Evolutionary conservation across 768 basidiomycete genomes (phyloP).

Genomic region (Lentinula boryana): DNA sequence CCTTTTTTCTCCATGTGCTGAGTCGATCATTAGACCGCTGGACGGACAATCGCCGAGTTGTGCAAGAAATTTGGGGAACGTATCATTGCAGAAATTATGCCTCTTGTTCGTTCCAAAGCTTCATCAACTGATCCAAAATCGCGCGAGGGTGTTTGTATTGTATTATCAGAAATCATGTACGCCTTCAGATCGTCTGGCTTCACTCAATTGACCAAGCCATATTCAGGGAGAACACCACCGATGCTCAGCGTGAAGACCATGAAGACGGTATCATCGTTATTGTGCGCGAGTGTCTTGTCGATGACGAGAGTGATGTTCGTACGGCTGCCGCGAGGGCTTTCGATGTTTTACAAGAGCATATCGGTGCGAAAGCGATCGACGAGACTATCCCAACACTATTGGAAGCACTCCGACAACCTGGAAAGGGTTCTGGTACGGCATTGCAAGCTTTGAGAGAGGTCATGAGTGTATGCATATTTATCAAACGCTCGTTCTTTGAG

Average conservation of each 20-base stretch:
- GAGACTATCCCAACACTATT: constrained; percentile 93
- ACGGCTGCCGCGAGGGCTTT: constrained; percentile 84
- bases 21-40: constrained; percentile 64
- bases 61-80: constrained; percentile 96
- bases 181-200: constrained; percentile 17
- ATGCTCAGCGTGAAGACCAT: constrained; percentile 78
- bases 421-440: constrained; percentile 92
- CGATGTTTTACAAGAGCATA: constrained; percentile 87
- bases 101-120: constrained; percentile 65
- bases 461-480: constrained; percentile 55
- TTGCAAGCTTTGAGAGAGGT: constrained; percentile 90
- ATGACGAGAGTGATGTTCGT: constrained; percentile 80
- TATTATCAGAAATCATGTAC: constrained; percentile 85
- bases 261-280: constrained; percentile 86
- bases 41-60: constrained; percentile 79
- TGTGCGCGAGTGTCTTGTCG: constrained; percentile 81
- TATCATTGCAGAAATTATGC: constrained; percentile 77
- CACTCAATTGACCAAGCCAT: constrained; percentile 6
- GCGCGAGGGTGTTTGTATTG: constrained; percentile 80
- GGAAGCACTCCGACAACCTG: constrained; percentile 89
- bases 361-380: constrained; percentile 90
- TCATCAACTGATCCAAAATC: constrained; percentile 58
- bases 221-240: constrained; percentile 73
- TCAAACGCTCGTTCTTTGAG: neutral
- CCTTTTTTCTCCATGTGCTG: neutral